Evolutionary conservation across 805 yeast genomes (phyloP).

Genomic region (Tetrapisispora iriomotensis): DNA sequence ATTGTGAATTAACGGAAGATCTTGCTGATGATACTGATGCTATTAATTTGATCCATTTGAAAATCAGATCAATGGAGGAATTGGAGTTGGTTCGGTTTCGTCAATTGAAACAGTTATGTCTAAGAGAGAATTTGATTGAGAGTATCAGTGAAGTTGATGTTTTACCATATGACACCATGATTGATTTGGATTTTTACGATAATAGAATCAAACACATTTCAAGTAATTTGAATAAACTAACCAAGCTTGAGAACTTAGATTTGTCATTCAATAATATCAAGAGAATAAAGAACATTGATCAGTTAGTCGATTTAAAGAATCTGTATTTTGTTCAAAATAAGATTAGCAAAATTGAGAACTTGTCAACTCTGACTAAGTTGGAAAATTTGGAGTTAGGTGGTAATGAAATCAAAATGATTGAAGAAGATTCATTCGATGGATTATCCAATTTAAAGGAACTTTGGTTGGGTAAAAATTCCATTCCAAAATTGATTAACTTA

Average conservation of each 20-base stretch:
- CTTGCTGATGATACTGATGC: constrained; percentile 47
- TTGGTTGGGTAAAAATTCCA: constrained; percentile 89
- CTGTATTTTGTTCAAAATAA: constrained; percentile 84
- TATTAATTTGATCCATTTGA: constrained; percentile 61
- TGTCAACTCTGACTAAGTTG: constrained; percentile 47
- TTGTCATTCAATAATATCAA: constrained; percentile 84
- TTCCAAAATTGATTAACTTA: constrained; percentile 55
- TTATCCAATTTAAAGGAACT: constrained; percentile 56
- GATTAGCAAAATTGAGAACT: constrained; percentile 59
- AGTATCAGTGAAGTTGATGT: constrained; percentile 62
- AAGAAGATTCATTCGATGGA: constrained; percentile 35
- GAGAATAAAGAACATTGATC: constrained; percentile 68
- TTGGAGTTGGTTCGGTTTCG: constrained; percentile 49
- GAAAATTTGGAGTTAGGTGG: constrained; percentile 85
- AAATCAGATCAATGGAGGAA: constrained; percentile 53
- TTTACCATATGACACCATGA: constrained; percentile 45
- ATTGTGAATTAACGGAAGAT: constrained; percentile 51
- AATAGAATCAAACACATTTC: constrained; percentile 83
- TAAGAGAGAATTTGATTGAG: constrained; percentile 76
- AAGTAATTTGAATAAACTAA: constrained; percentile 51
- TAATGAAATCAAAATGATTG: constrained; percentile 46
- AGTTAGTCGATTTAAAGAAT: constrained; percentile 50
- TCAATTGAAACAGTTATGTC: constrained; percentile 49
- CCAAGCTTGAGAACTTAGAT: constrained; percentile 53
- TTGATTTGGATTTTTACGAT: constrained; percentile 83